A percentile compares a stretch with the other conserved stretches of the same genome.
Conservation (phyloP, 2,329 filamentous ascomycete species). For the Metarhizium rileyi region DNA sequence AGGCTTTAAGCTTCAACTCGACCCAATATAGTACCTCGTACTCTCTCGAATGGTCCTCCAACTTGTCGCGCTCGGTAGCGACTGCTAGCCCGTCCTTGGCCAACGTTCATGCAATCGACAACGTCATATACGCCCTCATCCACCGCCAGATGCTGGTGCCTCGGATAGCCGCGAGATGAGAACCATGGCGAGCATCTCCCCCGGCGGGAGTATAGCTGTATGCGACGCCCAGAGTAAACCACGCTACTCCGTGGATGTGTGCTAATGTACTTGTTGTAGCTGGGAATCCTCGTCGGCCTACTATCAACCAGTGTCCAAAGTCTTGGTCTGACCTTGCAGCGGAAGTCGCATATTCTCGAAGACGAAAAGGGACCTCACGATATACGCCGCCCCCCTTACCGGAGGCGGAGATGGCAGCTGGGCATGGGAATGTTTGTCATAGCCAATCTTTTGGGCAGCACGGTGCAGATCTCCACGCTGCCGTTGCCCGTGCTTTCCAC, state of each 20-base stretch:
- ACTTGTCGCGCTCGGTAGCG: neutral
- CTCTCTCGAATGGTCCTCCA: neutral
- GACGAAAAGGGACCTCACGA: constrained; percentile 81
- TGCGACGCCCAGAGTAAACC: constrained; percentile 19
- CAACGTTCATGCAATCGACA: constrained; percentile 4
- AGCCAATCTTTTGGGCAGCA: constrained; percentile 88
- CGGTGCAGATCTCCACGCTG: constrained; percentile 93
- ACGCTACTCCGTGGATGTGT: neutral
- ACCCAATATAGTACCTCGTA: neutral
- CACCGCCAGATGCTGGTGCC: constrained; percentile 37
- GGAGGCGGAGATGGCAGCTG: constrained; percentile 86
- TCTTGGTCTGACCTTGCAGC: constrained; percentile 87
- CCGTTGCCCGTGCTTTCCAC: constrained; percentile 91
- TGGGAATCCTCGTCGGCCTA: constrained; percentile 88
- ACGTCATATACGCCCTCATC: neutral
- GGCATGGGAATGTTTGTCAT: constrained; percentile 97
- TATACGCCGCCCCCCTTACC: constrained; percentile 75
- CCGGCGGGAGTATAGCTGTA: constrained; percentile 68
- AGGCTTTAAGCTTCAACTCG: neutral
- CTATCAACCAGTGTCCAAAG: constrained; percentile 92
- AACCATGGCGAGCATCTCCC: constrained; percentile 65
- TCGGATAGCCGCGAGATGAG: constrained; percentile 48
- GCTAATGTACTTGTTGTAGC: constrained; percentile 35
- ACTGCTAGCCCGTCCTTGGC: neutral
- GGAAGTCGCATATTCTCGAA: constrained; percentile 96